Evolutionary conservation across 2,329 filamentous ascomycete genomes (phyloP), one percentile per base, ranked within the genome.

Genomic region (Cladosporium sp.): DNA sequence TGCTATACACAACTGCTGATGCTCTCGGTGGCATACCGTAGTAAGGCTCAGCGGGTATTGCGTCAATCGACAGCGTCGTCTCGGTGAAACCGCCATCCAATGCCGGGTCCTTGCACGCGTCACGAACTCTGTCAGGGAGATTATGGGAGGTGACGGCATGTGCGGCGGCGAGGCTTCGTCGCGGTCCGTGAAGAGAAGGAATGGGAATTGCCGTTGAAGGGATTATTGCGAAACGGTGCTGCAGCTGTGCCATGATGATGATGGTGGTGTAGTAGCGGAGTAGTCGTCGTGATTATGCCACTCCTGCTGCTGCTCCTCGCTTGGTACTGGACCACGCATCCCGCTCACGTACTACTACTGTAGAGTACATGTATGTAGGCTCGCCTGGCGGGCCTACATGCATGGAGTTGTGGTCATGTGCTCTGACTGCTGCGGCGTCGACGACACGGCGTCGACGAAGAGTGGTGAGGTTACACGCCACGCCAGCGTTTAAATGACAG

Each of bases 241-340:
- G 22, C 22, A 9, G 9, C 22, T 27, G 22, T 4, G 22, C 22
- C 22, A 27, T 27, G 51, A 84, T 72, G 7, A 81, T 67, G 18
- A 80, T 60, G 8, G 75, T n/a, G n/a, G n/a, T n/a, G n/a, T n/a
- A n/a, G n/a, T n/a, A n/a, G n/a, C n/a, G n/a, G n/a, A n/a, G n/a
- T n/a, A n/a, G n/a, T n/a, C n/a, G n/a, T n/a, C n/a, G n/a, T n/a
- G n/a, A n/a, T n/a, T n/a, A n/a, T n/a, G n/a, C n/a, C n/a, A n/a
- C 22, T 27, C 4, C 32, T 34, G 12, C 32, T 34, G 32, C 20
- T 19, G 19, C 19, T 20, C 18, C 8, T 19, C 11, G 11, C 18
- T 19, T 41, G 38, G 22, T 24, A n/a, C 38, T 41, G 17, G 17
- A 13, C 19, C 19, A 27, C 22, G 4, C 22, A 27, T 27, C 22